Percentiles rank a stretch among this genome's conserved stretches.
phyloP scores from a whole-genome alignment of 148 eudicot genomes.

The Pouteria glomerata region DNA sequence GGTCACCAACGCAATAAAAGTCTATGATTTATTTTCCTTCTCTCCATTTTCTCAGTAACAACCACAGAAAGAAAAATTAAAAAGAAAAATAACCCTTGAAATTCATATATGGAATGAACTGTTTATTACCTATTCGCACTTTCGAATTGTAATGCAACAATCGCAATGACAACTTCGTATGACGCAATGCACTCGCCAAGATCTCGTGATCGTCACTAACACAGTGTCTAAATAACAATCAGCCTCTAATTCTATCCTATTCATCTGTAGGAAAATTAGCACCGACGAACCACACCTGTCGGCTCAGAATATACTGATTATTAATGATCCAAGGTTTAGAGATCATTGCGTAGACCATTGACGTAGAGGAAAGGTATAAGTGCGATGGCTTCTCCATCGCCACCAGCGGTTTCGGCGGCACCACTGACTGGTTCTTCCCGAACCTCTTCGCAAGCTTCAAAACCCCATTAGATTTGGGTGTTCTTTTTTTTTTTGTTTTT shows the following conservation, averaged over 20 bases:
- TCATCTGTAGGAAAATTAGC: slow-evolving; percentile 79
- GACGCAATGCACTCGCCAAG: slow-evolving; percentile 92
- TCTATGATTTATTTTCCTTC: neutral
- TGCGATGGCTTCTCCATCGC: slow-evolving; percentile 52
- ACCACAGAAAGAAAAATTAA: neutral
- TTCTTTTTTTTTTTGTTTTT: too few relatives aligned
- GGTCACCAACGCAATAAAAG: neutral
- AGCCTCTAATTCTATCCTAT: slow-evolving; percentile 42
- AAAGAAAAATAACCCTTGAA: neutral
- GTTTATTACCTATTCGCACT: slow-evolving; percentile 74
- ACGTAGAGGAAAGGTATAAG: slow-evolving; percentile 48
- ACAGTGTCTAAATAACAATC: slow-evolving; percentile 62
- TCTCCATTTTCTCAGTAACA: neutral
- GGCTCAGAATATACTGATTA: slow-evolving; percentile 81
- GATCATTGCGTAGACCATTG: slow-evolving; percentile 83
- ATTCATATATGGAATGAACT: neutral
- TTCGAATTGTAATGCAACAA: slow-evolving; percentile 75
- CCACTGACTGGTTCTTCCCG: slow-evolving; percentile 75
- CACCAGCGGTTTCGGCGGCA: slow-evolving; percentile 55
- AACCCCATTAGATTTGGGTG: too few relatives aligned
- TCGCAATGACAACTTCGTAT: slow-evolving; percentile 65
- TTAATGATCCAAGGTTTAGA: slow-evolving; percentile 70
- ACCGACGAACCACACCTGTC: slow-evolving; percentile 88
- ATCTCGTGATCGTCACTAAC: slow-evolving; percentile 45
- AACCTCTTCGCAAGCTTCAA: slow-evolving; percentile 63